Evolutionary conservation across 805 yeast genomes (phyloP).

Genomic region (Lipomyces mesembrius): DNA sequence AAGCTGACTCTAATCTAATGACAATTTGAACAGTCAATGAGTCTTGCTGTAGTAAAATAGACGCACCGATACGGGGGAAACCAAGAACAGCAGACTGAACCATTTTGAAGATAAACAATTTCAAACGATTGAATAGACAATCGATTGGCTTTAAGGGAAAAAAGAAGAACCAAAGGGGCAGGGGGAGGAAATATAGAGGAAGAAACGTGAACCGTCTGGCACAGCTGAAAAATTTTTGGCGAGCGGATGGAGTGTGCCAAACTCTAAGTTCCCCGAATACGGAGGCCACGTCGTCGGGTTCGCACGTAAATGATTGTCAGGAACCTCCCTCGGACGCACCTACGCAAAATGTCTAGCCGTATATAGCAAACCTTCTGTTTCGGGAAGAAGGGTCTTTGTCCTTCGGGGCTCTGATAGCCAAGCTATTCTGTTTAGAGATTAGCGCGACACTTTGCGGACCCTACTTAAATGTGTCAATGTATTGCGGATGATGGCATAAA

Average conservation of each 20-base stretch:
- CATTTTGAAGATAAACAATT: conserved; percentile 56
- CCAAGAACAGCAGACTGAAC: conserved; percentile 97
- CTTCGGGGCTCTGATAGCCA: neutral
- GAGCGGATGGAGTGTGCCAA: neutral
- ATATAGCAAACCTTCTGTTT: neutral
- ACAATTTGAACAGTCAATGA: no score
- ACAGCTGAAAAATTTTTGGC: neutral
- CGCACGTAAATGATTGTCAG: neutral
- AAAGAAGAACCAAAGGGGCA: conserved; percentile 7
- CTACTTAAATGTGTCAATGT: neutral
- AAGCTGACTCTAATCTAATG: neutral
- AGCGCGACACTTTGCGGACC: neutral
- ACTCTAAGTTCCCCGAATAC: neutral
- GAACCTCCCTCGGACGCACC: neutral
- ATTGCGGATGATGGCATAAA: no score
- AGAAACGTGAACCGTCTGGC: neutral
- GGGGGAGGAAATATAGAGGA: neutral
- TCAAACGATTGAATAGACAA: conserved; percentile 9
- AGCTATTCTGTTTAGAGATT: neutral
- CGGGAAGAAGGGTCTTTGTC: neutral
- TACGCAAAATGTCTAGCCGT: neutral
- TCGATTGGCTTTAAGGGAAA: conserved; percentile 6
- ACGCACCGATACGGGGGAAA: conserved; percentile 87
- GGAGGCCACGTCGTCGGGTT: neutral
- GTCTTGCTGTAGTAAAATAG: neutral